phyloP scores from a whole-genome alignment of 805 yeast genomes.

The baker's yeast (Saccharomyces cerevisiae) region DNA sequence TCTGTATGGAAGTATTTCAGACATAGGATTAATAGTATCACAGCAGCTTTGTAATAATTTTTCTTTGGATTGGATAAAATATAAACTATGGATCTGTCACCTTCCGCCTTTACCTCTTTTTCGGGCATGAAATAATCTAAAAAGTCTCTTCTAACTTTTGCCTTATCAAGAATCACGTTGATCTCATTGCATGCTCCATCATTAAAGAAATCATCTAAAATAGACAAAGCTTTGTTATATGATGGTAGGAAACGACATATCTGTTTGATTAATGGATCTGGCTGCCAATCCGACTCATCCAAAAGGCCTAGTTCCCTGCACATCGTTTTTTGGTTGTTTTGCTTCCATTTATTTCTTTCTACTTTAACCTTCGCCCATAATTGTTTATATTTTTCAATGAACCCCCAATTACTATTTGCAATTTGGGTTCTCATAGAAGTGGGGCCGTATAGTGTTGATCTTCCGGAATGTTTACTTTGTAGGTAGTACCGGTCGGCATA shows the following conservation, averaged over 20 bases:
- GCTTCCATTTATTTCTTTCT: conserved; percentile 21
- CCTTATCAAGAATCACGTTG: conserved; percentile 11
- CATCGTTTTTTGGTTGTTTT: conserved; percentile 4
- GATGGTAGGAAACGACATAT: conserved; percentile 16
- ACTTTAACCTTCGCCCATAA: conserved; percentile 21
- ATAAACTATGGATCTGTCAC: conserved; percentile 5
- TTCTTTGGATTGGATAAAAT: conserved; percentile 10
- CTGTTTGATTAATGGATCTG: conserved; percentile 4
- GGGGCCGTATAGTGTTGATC: conserved; percentile 25
- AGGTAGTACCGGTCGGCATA: conserved; percentile 9
- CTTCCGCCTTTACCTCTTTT: conserved; percentile 3
- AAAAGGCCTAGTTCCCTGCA: conserved; percentile 14
- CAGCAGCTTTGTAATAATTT: conserved; percentile 25
- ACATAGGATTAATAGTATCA: conserved; percentile 18
- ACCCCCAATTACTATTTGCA: conserved; percentile 10
- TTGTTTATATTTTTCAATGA: conserved; percentile 13
- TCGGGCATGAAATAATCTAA: conserved; percentile 8
- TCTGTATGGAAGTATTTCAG: conserved; percentile 9
- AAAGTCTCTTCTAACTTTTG: conserved; percentile 19
- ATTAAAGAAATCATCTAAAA: conserved; percentile 11
- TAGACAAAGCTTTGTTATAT: conserved; percentile 9
- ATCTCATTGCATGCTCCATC: conserved; percentile 6
- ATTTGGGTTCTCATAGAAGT: conserved; percentile 22
- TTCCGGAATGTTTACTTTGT: conserved; percentile 16
- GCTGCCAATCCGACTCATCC: conserved; percentile 1